Percentiles rank a stretch among this genome's conserved stretches.
phyloP scores from a whole-genome alignment of 148 eudicot genomes.

The Silene uniflora region DNA sequence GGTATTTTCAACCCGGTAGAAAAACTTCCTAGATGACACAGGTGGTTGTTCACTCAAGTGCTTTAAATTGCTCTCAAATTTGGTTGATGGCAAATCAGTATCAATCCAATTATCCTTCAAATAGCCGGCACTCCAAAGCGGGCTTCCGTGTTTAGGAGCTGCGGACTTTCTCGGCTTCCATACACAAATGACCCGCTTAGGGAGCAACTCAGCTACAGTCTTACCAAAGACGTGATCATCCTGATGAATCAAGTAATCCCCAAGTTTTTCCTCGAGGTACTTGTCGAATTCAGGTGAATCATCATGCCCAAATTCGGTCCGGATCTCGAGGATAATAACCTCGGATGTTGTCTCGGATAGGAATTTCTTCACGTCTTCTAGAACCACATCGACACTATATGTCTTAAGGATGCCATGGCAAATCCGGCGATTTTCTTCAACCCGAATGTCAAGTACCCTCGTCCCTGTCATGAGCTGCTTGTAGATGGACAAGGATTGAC shows the following conservation, averaged over 20 bases:
- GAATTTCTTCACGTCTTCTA: slow-evolving; percentile 61
- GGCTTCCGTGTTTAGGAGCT: slow-evolving; percentile 55
- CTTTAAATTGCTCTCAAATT: slow-evolving; percentile 83
- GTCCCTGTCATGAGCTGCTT: slow-evolving; percentile 66
- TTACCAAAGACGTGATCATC: slow-evolving; percentile 68
- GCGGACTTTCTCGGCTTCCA: slow-evolving; percentile 82
- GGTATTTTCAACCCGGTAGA: slow-evolving; percentile 88
- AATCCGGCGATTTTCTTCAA: slow-evolving; percentile 66
- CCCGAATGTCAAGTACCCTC: slow-evolving; percentile 68
- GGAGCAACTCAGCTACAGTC: slow-evolving; percentile 65
- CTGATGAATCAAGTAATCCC: slow-evolving; percentile 69
- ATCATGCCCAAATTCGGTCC: slow-evolving; percentile 81
- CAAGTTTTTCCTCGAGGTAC: slow-evolving; percentile 62
- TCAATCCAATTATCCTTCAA: slow-evolving; percentile 90
- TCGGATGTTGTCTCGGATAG: slow-evolving; percentile 74
- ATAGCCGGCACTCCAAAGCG: slow-evolving; percentile 65
- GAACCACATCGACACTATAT: slow-evolving; percentile 64
- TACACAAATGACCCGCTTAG: slow-evolving; percentile 67
- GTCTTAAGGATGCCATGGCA: slow-evolving; percentile 80
- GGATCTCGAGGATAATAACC: slow-evolving; percentile 75
- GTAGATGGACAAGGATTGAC: slow-evolving; percentile 79
- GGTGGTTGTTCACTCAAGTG: slow-evolving; percentile 66
- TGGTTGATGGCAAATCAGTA: slow-evolving; percentile 78
- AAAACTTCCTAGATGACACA: slow-evolving; percentile 46
- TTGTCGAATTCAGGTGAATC: slow-evolving; percentile 83